Evolutionary conservation across 805 yeast genomes (phyloP), one percentile per base, ranked within the genome.

Genomic region (Spathaspora gorwiae): DNA sequence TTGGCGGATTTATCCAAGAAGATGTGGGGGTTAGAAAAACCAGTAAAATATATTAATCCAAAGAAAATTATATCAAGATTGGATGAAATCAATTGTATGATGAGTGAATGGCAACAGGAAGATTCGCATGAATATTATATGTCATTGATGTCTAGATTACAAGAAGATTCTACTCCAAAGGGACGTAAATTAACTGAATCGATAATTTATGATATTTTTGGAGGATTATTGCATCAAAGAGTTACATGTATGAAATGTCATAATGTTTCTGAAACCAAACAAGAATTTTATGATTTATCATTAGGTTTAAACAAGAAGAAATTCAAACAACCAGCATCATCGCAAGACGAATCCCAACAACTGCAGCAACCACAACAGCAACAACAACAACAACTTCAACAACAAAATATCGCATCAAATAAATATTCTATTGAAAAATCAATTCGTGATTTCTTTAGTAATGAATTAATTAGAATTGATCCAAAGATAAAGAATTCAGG

Each of bases 51-150:
- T 56, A 72, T 89, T 44, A 86, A 86, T 65, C 98, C 96, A 8
- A 81, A 81, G 54, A 80, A 78, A 56, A 72, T 90, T 55, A 83
- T 87, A 47, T 73, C 74, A 42, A 75, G 89, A 52, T 70, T 87
- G 46, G 87, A 78, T 41, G 96, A 88, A 56, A 88, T 92, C 56
- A 90, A 90, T 64, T 88, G 96, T 61, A 87, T 88, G 96, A 89
- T 90, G 96, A 82, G 90, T 38, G 94, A 84, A 62, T 90, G 96
- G 96, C 90, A 89, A 65, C 99, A 94, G 64, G 98, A 94, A 65
- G 99, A 94, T 65, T 86, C 96, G 0, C 99, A 94, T 65, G 99
- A 94, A 66, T 94, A 90, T 67, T 88, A 85, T 62, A 90, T 90
- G 97, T 87, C 96, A 10, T 70, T 90, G 49, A 76, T 90, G 75